Percentiles rank a stretch among this genome's conserved stretches.
phyloP scores from a whole-genome alignment of 208 protist species.

The Leptomonas pyrrhocoris region DNA sequence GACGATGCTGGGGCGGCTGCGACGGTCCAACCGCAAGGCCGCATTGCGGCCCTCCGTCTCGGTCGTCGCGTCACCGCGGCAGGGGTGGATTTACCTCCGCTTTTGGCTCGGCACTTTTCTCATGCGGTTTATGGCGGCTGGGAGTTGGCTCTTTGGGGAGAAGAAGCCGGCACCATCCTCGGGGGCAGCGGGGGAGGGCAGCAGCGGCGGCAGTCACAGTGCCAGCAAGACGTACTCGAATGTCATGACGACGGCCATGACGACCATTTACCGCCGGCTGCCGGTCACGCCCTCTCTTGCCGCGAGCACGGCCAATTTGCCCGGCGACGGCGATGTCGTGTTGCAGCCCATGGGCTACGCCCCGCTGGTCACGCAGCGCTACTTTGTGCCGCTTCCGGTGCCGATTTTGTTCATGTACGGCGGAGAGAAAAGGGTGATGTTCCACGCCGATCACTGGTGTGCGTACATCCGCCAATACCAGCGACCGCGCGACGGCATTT shows the following conservation, averaged over 20 bases:
- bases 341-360: slow-evolving; percentile 26
- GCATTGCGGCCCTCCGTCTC: slow-evolving; percentile 5
- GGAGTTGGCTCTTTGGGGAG: slow-evolving; percentile 22
- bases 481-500: slow-evolving; percentile 60
- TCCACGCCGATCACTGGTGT: slow-evolving; percentile 70
- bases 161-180: slow-evolving; percentile 4
- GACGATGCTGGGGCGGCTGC: slow-evolving; percentile 2
- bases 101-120: slow-evolving; percentile 40
- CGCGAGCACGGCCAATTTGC: slow-evolving; percentile 23
- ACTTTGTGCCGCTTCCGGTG: slow-evolving; percentile 56
- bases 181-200: not conserved
- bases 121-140: slow-evolving; percentile 27
- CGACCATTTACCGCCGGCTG: slow-evolving; percentile 33
- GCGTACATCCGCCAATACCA: slow-evolving; percentile 58
- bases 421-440: slow-evolving; percentile 46
- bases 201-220: not conserved
- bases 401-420: slow-evolving; percentile 82
- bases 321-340: slow-evolving; percentile 23
- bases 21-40: slow-evolving; percentile 5
- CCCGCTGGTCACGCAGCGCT: slow-evolving; percentile 56
- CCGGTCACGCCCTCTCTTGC: slow-evolving; percentile 27
- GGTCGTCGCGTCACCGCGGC: slow-evolving; percentile 18
- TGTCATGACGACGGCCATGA: slow-evolving; percentile 37
- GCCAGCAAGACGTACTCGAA: slow-evolving; percentile 23
- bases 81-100: slow-evolving; percentile 48